Evolutionary conservation across 345 rosid genomes (phyloP), one percentile per base, ranked within the genome.

Genomic region (Lumnitzera racemosa): DNA sequence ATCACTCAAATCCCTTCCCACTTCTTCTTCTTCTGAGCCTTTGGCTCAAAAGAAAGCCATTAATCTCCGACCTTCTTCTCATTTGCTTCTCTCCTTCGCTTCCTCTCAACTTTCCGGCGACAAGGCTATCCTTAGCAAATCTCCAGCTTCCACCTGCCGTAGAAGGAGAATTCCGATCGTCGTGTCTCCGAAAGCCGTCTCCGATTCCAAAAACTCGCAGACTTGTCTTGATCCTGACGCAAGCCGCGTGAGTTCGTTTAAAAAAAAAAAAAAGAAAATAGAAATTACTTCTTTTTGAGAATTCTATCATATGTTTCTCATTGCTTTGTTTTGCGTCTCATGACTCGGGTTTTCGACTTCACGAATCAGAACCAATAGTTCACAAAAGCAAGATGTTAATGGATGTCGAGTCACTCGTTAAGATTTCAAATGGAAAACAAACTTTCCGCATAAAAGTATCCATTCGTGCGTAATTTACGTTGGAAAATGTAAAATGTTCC

Each of bases 221-320:
- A 91, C 98, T 2, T 91, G 98, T 64, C 98, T 91, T 64, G 98
- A 91, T 69, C 98, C 98, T 56, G 98, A 91, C 53, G 98, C 98
- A 4, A 91, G 98, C 71, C 81, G 95, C 56, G 98, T 91, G 47
- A 80, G 94, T 65, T 24, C 47, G 0, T 20, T 20, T 0, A 20
- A 20, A 20, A 20, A 20, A 20, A 20, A 20, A 20, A 20, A 20
- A 20, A 0, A 20, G 20, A 20, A 20, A 20, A 20, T 20, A 20
- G 20, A 20, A 20, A 20, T 20, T 20, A 20, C 20, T 20, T 49
- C 23, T 12, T 11, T 11, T 24, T 54, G 49, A 43, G 48, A 46
- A 12, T 25, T 63, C 25, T 0, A 36, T 9, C 1, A 36, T 36
- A 4, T 36, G 43, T 7, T 36, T 36, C 5, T 1, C 43, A 9